Conservation (phyloP, 1,284 basidiomycete species). For the Leccinum fuscescens region DNA sequence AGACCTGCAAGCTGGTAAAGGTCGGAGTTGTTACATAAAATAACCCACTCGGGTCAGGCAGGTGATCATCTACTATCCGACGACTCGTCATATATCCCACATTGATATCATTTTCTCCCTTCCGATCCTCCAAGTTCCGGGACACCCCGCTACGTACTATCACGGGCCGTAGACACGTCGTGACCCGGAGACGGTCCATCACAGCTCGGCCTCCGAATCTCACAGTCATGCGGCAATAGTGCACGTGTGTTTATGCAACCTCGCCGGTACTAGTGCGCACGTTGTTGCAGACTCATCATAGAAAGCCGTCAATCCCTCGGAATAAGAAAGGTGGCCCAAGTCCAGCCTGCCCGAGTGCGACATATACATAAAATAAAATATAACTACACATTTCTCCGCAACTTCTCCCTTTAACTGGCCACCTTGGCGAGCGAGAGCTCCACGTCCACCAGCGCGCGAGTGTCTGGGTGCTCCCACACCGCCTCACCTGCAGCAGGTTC, state of each 20-base stretch:
- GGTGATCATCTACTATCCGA: background rate
- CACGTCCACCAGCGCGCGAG: constrained; percentile 59
- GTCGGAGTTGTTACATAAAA: constrained; percentile 31
- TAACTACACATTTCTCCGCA: background rate
- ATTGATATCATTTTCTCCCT: background rate
- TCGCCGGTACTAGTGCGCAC: background rate
- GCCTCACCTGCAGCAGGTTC: constrained; percentile 50
- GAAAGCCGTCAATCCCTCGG: constrained; percentile 7
- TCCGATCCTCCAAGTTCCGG: constrained; percentile 5
- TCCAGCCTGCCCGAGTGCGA: background rate
- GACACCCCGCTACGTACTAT: constrained; percentile 6
- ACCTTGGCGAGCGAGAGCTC: constrained; percentile 60
- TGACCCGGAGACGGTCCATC: background rate
- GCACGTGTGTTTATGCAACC: background rate
- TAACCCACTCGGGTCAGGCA: constrained; percentile 4
- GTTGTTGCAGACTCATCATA: constrained; percentile 2
- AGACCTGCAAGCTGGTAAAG: background rate
- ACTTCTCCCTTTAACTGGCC: constrained; percentile 2
- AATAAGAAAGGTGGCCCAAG: background rate
- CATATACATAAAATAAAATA: background rate
- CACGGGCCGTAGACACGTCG: background rate
- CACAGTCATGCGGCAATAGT: constrained; percentile 6
- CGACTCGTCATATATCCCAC: background rate
- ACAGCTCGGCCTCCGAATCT: constrained; percentile 13
- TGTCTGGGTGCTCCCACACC: constrained; percentile 71